Evolutionary conservation across 2,329 filamentous ascomycete species (phyloP).

Genomic region (Penicillium sp.): DNA sequence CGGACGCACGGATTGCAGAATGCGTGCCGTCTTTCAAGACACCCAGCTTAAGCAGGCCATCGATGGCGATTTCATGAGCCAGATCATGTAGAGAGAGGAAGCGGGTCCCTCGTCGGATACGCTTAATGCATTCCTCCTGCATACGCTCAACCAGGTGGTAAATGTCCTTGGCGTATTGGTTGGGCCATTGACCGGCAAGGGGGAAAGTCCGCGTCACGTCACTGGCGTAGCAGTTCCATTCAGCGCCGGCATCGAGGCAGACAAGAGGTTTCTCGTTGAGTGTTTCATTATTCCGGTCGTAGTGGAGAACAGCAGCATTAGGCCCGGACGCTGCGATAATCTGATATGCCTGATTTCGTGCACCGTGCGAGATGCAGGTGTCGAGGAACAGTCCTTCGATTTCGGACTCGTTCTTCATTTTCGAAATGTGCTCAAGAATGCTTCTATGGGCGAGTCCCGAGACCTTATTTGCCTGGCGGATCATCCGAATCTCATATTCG

Average conservation of each 20-base stretch:
- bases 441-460: slow-evolving; percentile 65
- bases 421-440: slow-evolving; percentile 60
- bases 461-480: slow-evolving; percentile 68
- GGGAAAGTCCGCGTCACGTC: slow-evolving; percentile 85
- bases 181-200: slow-evolving; percentile 62
- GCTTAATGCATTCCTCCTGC: slow-evolving; percentile 73
- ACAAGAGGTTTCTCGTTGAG: slow-evolving; percentile 72
- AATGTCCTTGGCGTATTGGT: slow-evolving; percentile 66
- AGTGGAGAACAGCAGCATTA: slow-evolving; percentile 82
- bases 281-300: slow-evolving; percentile 73
- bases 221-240: slow-evolving; percentile 70
- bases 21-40: slow-evolving; percentile 65
- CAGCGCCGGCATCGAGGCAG: slow-evolving; percentile 78
- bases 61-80: slow-evolving; percentile 78
- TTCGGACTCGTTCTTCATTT: slow-evolving; percentile 73
- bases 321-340: slow-evolving; percentile 80
- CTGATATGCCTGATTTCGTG: slow-evolving; percentile 81
- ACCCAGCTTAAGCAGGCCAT: slow-evolving; percentile 72
- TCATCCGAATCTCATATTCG: slow-evolving; percentile 70
- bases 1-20: slow-evolving; percentile 45
- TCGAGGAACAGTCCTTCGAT: slow-evolving; percentile 79
- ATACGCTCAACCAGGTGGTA: slow-evolving; percentile 84
- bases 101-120: slow-evolving; percentile 68
- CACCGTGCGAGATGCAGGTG: slow-evolving; percentile 70
- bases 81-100: slow-evolving; percentile 81